Percentiles rank a stretch among this genome's conserved stretches.
phyloP scores from a whole-genome alignment of 2,329 filamentous ascomycete species.

The Aspergillus sojae region DNA sequence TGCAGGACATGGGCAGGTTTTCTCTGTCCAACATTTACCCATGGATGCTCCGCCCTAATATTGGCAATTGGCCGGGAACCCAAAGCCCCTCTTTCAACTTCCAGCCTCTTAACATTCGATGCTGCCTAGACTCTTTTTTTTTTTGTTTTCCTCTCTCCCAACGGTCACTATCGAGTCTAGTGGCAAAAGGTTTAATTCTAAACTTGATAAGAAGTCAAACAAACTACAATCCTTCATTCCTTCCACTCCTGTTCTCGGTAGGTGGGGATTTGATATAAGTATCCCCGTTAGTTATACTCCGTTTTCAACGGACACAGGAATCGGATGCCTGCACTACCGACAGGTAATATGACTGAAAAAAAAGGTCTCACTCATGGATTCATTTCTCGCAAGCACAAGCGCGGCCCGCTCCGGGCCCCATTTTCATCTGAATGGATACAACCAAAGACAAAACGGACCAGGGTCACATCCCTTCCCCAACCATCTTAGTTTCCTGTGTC shows the following conservation, averaged over 20 bases:
- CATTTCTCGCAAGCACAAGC: neutral
- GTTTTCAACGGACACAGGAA: neutral
- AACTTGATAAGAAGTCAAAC: neutral
- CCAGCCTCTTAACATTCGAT: neutral
- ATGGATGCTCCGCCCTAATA: neutral
- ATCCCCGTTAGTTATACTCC: neutral
- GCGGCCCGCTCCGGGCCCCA: conserved; percentile 6
- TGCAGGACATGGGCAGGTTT: conserved; percentile 1
- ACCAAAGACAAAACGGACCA: neutral
- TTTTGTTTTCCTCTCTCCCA: neutral
- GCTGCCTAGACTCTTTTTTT: neutral
- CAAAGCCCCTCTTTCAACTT: neutral
- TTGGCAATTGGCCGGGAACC: neutral
- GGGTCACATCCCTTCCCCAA: neutral
- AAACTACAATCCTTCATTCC: neutral
- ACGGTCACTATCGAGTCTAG: neutral
- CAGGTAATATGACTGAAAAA: neutral
- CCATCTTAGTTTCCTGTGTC: neutral
- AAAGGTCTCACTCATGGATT: neutral
- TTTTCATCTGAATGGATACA: neutral
- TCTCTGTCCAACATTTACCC: neutral
- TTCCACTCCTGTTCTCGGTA: neutral
- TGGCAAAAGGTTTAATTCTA: neutral
- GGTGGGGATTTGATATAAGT: neutral
- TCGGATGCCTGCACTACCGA: neutral